Evolutionary conservation across 495 filamentous ascomycete genomes (phyloP), one percentile per base, ranked within the genome.

Genomic region (Entonaema liquescens): DNA sequence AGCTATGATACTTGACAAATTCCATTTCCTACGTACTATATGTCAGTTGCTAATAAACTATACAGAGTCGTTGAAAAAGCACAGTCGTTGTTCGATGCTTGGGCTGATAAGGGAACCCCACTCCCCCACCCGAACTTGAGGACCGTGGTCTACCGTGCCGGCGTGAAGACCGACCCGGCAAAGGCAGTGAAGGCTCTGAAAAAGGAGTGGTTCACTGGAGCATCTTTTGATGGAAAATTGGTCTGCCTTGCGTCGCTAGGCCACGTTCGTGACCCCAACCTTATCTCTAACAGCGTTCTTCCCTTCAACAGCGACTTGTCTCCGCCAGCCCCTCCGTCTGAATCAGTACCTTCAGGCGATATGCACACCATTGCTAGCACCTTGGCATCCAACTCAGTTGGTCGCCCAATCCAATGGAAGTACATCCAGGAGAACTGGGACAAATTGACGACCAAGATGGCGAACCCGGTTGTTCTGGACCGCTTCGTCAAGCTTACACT

Each of bases 211-310:
- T 84, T 87, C 40, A 87, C 81, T 26, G 96, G 93, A 1, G 90
- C 90, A 35, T 90, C 93, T 6, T 88, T 97, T 31, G 95, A 98
- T 74, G 93, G 93, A 63, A 94, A 92, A 79, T 94, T 98, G 74
- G 91, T 95, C 59, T 89, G 88, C 71, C 85, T 99, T 9, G 80
- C 86, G 47, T 86, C 91, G 4, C 85, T 98, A 60, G 93, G 93
- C 47, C 90, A 91, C 53, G 89, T 90, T 19, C 89, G 89, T 62
- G 86, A 92, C 47, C 77, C 85, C 2, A 87, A 87, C 6, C 81
- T 98, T 44, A 88, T 93, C 56, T 80, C 87, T 19, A 83, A 90
- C 21, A 91, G 90, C 73, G 81, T 97, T 61, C 82, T 92, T 28
- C 93, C 94, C 70, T 89, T 94, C 75, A 91, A 97, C 79, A 93